These are phyloP conservation scores for Quercus lobata DNA, from an alignment of 331 rosid species.

Conservation along the genomic window DNA sequence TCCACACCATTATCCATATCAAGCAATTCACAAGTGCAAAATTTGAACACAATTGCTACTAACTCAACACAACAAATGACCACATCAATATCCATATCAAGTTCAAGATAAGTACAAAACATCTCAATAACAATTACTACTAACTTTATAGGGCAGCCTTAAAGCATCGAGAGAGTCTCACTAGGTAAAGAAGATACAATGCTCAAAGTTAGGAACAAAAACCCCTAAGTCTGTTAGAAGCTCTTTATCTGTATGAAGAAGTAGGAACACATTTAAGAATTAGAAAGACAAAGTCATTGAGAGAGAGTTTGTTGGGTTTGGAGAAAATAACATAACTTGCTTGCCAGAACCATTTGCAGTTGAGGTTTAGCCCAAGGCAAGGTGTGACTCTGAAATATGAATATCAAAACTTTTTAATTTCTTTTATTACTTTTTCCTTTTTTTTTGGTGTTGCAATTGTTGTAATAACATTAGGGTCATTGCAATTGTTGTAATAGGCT, in stretches of 20 bases:
- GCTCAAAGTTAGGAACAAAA: constrained; percentile 1
- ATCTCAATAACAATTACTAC: no score
- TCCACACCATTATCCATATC: no score
- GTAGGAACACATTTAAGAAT: not conserved
- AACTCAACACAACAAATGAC: no score
- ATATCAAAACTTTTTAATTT: no score
- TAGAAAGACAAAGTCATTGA: not conserved
- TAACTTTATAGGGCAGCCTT: not conserved
- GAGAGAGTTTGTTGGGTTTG: not conserved
- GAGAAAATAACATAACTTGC: not conserved
- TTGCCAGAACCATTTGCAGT: not conserved
- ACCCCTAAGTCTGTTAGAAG: not conserved
- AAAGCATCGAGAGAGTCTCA: constrained; percentile 14
- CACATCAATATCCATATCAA: no score
- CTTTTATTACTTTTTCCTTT: not conserved
- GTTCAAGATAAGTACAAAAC: no score
- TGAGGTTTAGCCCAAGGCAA: not conserved
- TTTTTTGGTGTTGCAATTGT: not conserved
- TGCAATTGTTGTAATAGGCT: no score
- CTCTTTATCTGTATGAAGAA: not conserved
- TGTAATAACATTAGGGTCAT: no score
- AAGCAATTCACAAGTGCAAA: no score
- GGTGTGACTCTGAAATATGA: no score
- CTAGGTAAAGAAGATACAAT: constrained; percentile 12
- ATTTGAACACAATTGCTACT: no score